Evolutionary conservation across 2,329 filamentous ascomycete species (phyloP).

Genomic region (Acarospora socialis): DNA sequence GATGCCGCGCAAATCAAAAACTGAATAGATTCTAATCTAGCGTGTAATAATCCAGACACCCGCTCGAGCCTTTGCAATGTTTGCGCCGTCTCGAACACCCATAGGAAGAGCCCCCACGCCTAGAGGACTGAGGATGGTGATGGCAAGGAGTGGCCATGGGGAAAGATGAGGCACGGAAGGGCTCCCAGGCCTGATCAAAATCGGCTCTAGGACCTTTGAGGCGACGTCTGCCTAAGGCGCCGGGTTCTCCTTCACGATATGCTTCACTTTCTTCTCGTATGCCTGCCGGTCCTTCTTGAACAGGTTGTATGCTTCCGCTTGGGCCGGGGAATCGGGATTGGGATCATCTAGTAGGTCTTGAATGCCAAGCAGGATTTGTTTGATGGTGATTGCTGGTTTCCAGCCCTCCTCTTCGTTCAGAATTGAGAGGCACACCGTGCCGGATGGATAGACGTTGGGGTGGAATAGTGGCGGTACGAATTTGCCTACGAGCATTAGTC

Average conservation of each 20-base stretch:
- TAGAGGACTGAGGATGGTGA: too few species aligned
- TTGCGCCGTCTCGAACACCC: too few species aligned
- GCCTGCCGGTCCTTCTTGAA: slow-evolving; percentile 80
- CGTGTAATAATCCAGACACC: too few species aligned
- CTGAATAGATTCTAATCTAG: too few species aligned
- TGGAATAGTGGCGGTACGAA: slow-evolving; percentile 94
- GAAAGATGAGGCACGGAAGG: too few species aligned
- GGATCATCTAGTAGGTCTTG: slow-evolving; percentile 93
- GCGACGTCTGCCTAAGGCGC: slow-evolving; percentile 40
- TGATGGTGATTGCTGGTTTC: slow-evolving; percentile 97
- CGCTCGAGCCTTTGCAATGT: too few species aligned
- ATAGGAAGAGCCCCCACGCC: too few species aligned
- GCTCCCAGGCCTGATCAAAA: background rate
- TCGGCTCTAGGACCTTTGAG: slow-evolving; percentile 12
- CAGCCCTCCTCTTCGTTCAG: slow-evolving; percentile 97
- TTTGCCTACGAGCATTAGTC: too few species aligned
- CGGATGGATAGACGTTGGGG: slow-evolving; percentile 95
- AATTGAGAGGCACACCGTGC: slow-evolving; percentile 92
- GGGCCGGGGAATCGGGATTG: slow-evolving; percentile 90
- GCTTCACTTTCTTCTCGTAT: slow-evolving; percentile 77
- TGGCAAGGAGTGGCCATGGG: too few species aligned
- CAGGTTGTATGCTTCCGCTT: slow-evolving; percentile 93
- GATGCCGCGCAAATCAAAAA: too few species aligned
- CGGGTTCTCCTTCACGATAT: slow-evolving; percentile 80
- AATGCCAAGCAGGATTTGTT: slow-evolving; percentile 90